Evolutionary conservation across 2,329 filamentous ascomycete species (phyloP).

Genomic region (Biscogniauxia mediterranea): DNA sequence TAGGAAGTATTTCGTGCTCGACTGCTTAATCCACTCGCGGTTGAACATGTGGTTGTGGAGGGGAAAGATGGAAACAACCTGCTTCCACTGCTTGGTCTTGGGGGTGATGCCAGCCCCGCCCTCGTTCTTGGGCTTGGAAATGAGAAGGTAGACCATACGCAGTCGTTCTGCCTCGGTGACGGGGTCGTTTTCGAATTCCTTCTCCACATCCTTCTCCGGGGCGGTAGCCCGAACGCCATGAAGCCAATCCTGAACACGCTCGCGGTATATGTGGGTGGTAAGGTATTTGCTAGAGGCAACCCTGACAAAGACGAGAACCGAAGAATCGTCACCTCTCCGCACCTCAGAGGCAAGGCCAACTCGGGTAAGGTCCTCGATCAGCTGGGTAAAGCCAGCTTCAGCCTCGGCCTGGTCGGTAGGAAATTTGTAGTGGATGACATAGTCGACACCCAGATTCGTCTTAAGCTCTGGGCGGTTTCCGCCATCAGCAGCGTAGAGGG

Average conservation of each 20-base stretch:
- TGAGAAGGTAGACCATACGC: conserved; percentile 82
- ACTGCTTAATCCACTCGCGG: conserved; percentile 69
- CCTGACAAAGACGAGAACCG: conserved; percentile 79
- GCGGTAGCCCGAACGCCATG: conserved; percentile 78
- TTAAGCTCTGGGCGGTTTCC: conserved; percentile 25
- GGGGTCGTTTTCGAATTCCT: conserved; percentile 69
- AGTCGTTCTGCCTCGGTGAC: conserved; percentile 86
- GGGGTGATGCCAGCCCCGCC: conserved; percentile 78
- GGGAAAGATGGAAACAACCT: conserved; percentile 72
- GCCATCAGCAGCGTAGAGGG: conserved; percentile 28
- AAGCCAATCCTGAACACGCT: conserved; percentile 89
- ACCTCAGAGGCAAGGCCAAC: conserved; percentile 89
- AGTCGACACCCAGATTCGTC: conserved; percentile 67
- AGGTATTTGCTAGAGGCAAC: conserved; percentile 74
- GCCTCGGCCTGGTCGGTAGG: conserved; percentile 64
- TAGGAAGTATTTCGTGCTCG: conserved; percentile 69
- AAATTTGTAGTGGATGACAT: conserved; percentile 79
- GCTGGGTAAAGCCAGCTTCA: conserved; percentile 71
- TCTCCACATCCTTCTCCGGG: conserved; percentile 69
- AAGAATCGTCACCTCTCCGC: conserved; percentile 71
- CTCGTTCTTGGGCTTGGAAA: conserved; percentile 69
- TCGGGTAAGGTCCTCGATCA: conserved; percentile 70
- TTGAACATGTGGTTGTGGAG: conserved; percentile 78
- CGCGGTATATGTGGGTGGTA: conserved; percentile 77
- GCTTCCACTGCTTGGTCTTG: conserved; percentile 66